A percentile compares a stretch with the other conserved stretches of the same genome.
Evolutionary conservation across 2,329 filamentous ascomycete species (phyloP).

Genomic region (Cladosporium sp.): DNA sequence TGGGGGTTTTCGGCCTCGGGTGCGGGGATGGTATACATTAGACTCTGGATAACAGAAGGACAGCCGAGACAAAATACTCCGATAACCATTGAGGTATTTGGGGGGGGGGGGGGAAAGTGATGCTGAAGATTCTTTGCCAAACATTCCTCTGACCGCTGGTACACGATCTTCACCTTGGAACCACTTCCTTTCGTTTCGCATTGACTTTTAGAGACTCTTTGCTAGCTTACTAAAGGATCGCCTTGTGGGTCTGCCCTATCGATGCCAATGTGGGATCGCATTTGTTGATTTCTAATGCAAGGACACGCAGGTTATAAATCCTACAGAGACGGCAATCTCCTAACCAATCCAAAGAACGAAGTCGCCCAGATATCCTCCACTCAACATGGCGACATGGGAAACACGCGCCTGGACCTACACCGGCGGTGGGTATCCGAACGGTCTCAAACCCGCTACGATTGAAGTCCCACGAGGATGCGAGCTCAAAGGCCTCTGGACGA

Average conservation of each 20-base stretch:
- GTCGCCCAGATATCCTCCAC: not conserved
- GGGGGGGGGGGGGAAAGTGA: not conserved
- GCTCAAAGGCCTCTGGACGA: conserved; percentile 18
- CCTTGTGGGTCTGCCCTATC: not conserved
- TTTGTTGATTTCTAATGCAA: too few species aligned
- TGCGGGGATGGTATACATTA: conserved; percentile 8
- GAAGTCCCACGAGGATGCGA: conserved; percentile 17
- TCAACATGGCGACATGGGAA: conserved; percentile 12
- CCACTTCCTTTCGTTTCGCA: not conserved
- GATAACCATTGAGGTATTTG: not conserved
- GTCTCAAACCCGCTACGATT: conserved; percentile 25
- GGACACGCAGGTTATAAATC: too few species aligned
- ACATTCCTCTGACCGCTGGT: not conserved
- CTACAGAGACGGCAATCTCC: too few species aligned
- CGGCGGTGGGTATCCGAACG: conserved; percentile 27
- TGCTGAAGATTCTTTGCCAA: not conserved
- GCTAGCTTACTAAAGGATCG: not conserved
- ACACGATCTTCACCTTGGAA: not conserved
- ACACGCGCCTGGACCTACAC: conserved; percentile 32
- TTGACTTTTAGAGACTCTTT: too few species aligned
- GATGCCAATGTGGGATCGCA: not conserved
- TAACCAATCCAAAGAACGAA: too few species aligned
- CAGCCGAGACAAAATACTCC: conserved; percentile 11
- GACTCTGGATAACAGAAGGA: conserved; percentile 1
- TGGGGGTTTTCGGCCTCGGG: conserved; percentile 8